These are phyloP conservation scores for Helenozyma baotianmanensis DNA, from an alignment of 805 yeast genomes.

Conservation along the genomic window DNA sequence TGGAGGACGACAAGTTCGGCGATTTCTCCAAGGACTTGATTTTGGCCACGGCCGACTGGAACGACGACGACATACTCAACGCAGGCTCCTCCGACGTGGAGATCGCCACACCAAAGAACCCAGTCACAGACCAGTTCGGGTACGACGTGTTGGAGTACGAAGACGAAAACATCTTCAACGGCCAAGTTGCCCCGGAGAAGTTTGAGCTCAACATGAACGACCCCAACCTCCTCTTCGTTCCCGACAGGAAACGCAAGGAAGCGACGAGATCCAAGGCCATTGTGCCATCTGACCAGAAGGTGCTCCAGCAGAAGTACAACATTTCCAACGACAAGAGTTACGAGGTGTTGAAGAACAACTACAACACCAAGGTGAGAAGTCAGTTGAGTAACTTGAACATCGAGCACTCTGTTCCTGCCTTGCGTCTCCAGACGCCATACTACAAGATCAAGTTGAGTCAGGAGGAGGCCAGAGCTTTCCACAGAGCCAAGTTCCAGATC, in stretches of 20 bases:
- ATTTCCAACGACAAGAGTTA: slow-evolving; percentile 87
- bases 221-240: slow-evolving; percentile 66
- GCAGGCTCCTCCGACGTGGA: slow-evolving; percentile 30
- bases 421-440: slow-evolving; percentile 82
- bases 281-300: slow-evolving; percentile 52
- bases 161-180: slow-evolving; percentile 74
- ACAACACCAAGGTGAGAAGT: slow-evolving; percentile 87
- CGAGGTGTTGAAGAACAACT: slow-evolving; percentile 75
- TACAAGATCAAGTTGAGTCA: slow-evolving; percentile 74
- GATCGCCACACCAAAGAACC: background rate
- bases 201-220: slow-evolving; percentile 81
- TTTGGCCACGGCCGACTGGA: slow-evolving; percentile 75
- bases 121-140: slow-evolving; percentile 7
- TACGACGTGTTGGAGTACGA: slow-evolving; percentile 44
- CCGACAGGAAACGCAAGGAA: slow-evolving; percentile 25
- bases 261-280: slow-evolving; percentile 25
- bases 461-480: slow-evolving; percentile 70
- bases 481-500: slow-evolving; percentile 69
- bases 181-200: slow-evolving; percentile 40
- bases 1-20: slow-evolving; percentile 34
- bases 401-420: slow-evolving; percentile 88
- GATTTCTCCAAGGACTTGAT: slow-evolving; percentile 51
- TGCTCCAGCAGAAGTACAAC: slow-evolving; percentile 60
- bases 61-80: slow-evolving; percentile 57
- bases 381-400: slow-evolving; percentile 87